Percentiles rank a stretch among this genome's conserved stretches.
These are phyloP conservation scores for Coniella lustricola DNA, from an alignment of 2,329 filamentous ascomycete species.

Conservation along the genomic window DNA sequence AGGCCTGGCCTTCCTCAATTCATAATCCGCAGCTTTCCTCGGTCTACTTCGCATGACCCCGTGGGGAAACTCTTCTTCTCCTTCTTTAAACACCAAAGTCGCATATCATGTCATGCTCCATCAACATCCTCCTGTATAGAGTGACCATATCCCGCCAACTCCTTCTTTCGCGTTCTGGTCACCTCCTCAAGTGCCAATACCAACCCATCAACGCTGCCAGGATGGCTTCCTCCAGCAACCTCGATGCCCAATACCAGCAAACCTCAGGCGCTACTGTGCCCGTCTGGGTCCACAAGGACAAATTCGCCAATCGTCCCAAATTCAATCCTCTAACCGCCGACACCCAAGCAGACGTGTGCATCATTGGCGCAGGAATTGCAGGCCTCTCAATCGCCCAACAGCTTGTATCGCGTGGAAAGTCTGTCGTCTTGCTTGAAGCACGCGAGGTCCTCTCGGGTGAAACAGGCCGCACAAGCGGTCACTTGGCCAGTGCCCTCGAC, in stretches of 20 bases:
- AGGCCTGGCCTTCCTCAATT: no score
- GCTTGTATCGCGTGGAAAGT: constrained; percentile 40
- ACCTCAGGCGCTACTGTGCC: constrained; percentile 45
- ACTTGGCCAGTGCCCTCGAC: constrained; percentile 47
- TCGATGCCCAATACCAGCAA: constrained; percentile 20
- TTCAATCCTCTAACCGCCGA: constrained; percentile 36
- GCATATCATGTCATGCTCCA: no score
- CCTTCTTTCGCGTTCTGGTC: no score
- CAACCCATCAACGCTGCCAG: no score
- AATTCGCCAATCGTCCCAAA: constrained; percentile 35
- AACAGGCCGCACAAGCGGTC: constrained; percentile 45
- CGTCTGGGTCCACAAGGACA: constrained; percentile 45
- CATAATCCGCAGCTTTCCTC: no score
- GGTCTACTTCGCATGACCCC: no score
- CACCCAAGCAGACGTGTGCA: constrained; percentile 39
- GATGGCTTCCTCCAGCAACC: no score
- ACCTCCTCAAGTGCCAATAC: no score
- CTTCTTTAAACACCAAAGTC: no score
- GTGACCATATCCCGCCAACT: no score
- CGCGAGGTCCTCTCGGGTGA: constrained; percentile 48
- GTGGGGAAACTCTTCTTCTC: no score
- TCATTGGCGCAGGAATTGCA: constrained; percentile 46
- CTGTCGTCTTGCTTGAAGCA: constrained; percentile 47
- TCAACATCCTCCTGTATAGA: no score
- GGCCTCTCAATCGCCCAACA: constrained; percentile 47